A percentile compares a stretch with the other conserved stretches of the same genome.
phyloP scores from a whole-genome alignment of 2,329 filamentous ascomycete species.

The Colletotrichum acutatum region DNA sequence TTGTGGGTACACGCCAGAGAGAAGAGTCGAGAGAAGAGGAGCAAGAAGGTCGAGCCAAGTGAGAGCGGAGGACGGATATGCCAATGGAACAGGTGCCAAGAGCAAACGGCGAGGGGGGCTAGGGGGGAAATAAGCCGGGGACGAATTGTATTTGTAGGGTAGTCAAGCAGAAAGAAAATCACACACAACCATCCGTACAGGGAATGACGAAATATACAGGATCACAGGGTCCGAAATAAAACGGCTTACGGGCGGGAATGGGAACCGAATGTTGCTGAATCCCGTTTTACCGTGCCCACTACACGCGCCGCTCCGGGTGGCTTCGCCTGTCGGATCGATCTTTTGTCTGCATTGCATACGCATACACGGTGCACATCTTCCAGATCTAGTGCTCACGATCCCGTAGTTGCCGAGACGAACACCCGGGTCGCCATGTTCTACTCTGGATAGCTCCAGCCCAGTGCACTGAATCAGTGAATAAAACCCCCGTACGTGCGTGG shows the following conservation, averaged over 20 bases:
- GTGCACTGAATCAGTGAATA: neutral
- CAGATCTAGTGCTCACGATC: neutral
- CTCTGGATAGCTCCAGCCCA: neutral
- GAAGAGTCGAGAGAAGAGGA: neutral
- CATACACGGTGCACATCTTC: neutral
- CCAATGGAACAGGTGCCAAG: neutral
- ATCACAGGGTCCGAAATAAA: neutral
- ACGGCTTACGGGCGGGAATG: neutral
- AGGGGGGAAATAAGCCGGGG: neutral
- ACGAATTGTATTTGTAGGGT: neutral
- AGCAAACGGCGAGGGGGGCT: neutral
- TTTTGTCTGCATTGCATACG: neutral
- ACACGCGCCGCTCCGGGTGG: neutral
- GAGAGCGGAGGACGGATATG: neutral
- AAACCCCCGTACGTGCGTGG: neutral
- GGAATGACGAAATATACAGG: neutral
- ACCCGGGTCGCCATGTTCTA: neutral
- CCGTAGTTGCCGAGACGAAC: neutral
- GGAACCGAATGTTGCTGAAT: neutral
- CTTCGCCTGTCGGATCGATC: neutral
- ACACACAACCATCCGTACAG: neutral
- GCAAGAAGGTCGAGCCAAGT: neutral
- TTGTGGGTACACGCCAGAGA: neutral
- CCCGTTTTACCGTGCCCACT: neutral
- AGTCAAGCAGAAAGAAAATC: neutral